These are phyloP conservation scores for Zygnema circumcarinatum DNA, from an alignment of 139 green algal species.

Conservation along the genomic window DNA sequence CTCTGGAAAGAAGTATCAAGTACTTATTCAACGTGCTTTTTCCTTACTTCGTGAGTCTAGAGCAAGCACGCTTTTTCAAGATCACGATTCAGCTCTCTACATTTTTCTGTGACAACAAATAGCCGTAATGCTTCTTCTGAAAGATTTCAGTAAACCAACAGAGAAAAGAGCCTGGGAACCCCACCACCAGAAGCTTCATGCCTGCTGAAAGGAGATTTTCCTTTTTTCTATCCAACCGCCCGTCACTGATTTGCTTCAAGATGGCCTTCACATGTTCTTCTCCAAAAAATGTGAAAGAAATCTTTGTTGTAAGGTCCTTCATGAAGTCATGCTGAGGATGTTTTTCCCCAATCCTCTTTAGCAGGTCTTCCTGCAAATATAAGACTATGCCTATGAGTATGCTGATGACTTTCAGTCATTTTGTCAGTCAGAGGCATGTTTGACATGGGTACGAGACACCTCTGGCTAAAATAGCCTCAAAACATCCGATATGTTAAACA, in stretches of 20 bases:
- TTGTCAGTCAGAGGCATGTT: not conserved
- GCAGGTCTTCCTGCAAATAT: conserved; percentile 69
- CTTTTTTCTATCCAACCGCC: not conserved
- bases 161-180: conserved; percentile 2
- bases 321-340: conserved; percentile 66
- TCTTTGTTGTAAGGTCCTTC: conserved; percentile 57
- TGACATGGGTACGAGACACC: no score
- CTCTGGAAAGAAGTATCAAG: no score
- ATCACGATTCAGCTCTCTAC: no score
- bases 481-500: no score
- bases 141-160: no score
- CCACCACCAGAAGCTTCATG: conserved; percentile 34
- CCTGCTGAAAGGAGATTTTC: conserved; percentile 15
- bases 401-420: not conserved
- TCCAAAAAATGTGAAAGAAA: conserved; percentile 69
- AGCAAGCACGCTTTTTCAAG: no score
- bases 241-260: conserved; percentile 40
- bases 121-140: no score
- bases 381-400: no score
- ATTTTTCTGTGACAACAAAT: no score
- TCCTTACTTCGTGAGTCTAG: no score
- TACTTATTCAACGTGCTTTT: no score
- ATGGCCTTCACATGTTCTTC: conserved; percentile 66
- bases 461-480: no score
- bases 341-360: conserved; percentile 72